Conservation (phyloP, 169 alveolate species). For the Plasmodium berghei region DNA sequence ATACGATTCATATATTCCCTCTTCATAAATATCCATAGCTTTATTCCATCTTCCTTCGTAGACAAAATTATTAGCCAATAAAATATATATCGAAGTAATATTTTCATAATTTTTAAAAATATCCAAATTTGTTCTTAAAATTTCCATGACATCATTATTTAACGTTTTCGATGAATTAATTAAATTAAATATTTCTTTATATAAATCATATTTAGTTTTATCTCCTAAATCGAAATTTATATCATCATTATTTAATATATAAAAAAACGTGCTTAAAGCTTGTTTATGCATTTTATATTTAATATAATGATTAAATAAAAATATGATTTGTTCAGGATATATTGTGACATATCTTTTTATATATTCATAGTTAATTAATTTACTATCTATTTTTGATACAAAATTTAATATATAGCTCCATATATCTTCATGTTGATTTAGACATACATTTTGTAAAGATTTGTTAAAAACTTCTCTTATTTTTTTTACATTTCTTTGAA, state of each 20-base stretch:
- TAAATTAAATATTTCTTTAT: constrained; percentile 23
- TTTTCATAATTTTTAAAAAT: constrained; percentile 63
- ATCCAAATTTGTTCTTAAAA: constrained; percentile 31
- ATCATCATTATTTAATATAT: constrained; percentile 45
- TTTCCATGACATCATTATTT: constrained; percentile 48
- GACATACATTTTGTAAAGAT: constrained; percentile 29
- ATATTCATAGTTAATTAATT: constrained; percentile 58
- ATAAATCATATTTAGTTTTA: constrained; percentile 42
- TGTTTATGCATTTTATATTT: constrained; percentile 69
- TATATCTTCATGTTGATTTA: constrained; percentile 71
- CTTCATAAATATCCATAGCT: constrained; percentile 75
- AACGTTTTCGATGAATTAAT: constrained; percentile 21
- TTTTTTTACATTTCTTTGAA: constrained; percentile 57
- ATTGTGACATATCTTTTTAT: constrained; percentile 60
- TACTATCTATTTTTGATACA: constrained; percentile 18
- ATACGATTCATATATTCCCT: constrained; percentile 63
- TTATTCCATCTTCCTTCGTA: constrained; percentile 76
- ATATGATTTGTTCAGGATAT: constrained; percentile 57
- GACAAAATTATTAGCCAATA: constrained; percentile 64
- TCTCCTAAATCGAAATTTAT: constrained; percentile 22
- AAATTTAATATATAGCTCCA: constrained; percentile 36
- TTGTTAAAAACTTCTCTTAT: constrained; percentile 42
- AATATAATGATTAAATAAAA: constrained; percentile 48
- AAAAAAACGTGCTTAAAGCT: constrained; percentile 55
- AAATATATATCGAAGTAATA: constrained; percentile 39